Base-by-base conservation (phyloP, 495 filamentous ascomycete genomes). In the Penicillium manginii region DNA sequence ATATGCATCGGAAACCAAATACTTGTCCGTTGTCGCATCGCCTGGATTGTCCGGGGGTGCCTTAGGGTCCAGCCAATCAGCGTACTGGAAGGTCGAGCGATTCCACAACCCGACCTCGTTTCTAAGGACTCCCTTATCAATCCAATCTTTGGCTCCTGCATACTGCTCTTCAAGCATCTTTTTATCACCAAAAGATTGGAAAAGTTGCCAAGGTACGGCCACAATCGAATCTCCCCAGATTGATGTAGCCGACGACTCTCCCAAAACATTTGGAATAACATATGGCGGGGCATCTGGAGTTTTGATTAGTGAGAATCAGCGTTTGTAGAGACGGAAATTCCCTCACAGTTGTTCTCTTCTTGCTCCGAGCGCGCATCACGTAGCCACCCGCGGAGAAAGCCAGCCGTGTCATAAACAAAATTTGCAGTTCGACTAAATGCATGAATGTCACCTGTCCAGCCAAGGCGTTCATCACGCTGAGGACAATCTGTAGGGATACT, bases 211-310 rank as follows among this genome's bases (percentile, higher is more conserved):
- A 9, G 45, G 45, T 14, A 47, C 45, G 5, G 45, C 45, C 19
- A 47, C 45, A 7, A 47, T 47, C 15, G 45, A 47, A n/a, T 47
- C 45, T 22, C 45, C 45, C 45, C 45, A 47, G 12, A 47, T 47
- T 19, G 45, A 47, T 8, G 45, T 47, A 15, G 45, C 19, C 2
- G 45, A 11, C 9, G 45, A 47, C 4, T 26, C 45, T 22, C 45
- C 45, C 6, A 47, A 4, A 3, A 47, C 45, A 26, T 47, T 26
- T 14, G 45, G 45, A 14, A 47, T 26, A 9, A 47, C 45, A 26
- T 15, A 47, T 47, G 45, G 45, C 10, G 45, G 45, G 2, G 45
- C 21, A n/a, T 47, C 45, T 47, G 10, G 2, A n/a, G 7, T 2
- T 4, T 2, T 3, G 10, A 9, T 47, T 15, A 47, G 45, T 21